These are phyloP conservation scores for Gossypium bickii DNA, from an alignment of 345 rosid genomes.

Conservation along the genomic window DNA sequence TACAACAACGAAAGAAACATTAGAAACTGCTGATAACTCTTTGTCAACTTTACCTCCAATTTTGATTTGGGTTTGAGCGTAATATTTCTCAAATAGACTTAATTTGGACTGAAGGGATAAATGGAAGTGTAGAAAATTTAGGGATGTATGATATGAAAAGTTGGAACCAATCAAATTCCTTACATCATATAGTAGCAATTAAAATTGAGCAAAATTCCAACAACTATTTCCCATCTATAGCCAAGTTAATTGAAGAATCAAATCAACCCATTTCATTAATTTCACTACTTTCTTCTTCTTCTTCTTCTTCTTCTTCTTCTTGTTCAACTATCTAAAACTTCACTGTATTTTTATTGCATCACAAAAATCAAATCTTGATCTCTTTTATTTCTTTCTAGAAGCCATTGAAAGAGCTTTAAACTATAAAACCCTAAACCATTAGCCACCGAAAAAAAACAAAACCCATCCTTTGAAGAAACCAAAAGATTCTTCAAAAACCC, in stretches of 20 bases:
- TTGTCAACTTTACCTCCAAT: slow-evolving; percentile 29
- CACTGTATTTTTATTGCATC: neutral
- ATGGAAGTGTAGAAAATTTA: neutral
- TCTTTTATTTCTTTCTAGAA: neutral
- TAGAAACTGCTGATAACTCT: slow-evolving; percentile 37
- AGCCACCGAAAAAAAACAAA: neutral
- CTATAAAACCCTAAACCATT: neutral
- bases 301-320: slow-evolving; percentile 25
- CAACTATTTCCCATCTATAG: neutral
- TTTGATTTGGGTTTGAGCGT: slow-evolving; percentile 21
- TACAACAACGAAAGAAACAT: slow-evolving; percentile 36
- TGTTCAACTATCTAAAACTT: neutral
- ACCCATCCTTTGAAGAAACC: slow-evolving; percentile 1
- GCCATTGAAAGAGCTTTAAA: neutral
- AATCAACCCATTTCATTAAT: slow-evolving; percentile 13
- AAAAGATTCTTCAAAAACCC: neutral
- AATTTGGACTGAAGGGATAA: neutral
- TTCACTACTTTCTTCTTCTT: slow-evolving; percentile 23
- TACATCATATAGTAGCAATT: neutral
- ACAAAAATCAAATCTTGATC: neutral
- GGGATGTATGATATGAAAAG: neutral
- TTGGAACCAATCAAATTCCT: slow-evolving; percentile 21
- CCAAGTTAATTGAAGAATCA: slow-evolving; percentile 11
- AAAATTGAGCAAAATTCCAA: neutral
- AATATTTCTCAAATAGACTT: neutral